phyloP scores from a whole-genome alignment of 2,329 filamentous ascomycete genomes.

The Sphaerulina musiva region DNA sequence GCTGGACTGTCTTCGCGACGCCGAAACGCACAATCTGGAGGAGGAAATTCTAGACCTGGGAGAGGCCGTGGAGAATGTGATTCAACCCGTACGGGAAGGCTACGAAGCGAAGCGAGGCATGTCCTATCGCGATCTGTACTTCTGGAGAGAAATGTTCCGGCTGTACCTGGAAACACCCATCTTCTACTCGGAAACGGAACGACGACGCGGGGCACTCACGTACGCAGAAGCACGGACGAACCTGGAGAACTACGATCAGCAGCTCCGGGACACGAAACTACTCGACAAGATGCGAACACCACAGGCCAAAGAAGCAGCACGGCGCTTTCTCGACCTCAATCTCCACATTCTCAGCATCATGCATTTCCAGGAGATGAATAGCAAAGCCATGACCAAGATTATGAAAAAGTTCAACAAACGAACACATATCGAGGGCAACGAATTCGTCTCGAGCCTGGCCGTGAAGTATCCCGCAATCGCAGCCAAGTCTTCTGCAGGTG shows the following conservation, averaged over 20 bases:
- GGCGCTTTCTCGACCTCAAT: slow-evolving; percentile 67
- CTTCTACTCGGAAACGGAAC: slow-evolving; percentile 74
- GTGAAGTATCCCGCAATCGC: slow-evolving; percentile 28
- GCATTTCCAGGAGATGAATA: slow-evolving; percentile 79
- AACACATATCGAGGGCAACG: slow-evolving; percentile 58
- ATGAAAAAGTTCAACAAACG: slow-evolving; percentile 90
- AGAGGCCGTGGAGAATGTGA: slow-evolving; percentile 56
- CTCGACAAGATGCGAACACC: slow-evolving; percentile 58
- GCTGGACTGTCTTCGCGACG: slow-evolving; percentile 60
- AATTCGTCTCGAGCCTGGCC: slow-evolving; percentile 25
- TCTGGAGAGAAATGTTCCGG: slow-evolving; percentile 76
- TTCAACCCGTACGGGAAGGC: slow-evolving; percentile 55
- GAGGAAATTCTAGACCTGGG: slow-evolving; percentile 59
- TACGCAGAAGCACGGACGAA: slow-evolving; percentile 60
- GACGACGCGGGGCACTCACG: slow-evolving; percentile 60
- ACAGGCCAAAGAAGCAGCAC: slow-evolving; percentile 58
- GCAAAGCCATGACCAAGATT: slow-evolving; percentile 71
- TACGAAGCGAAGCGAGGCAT: slow-evolving; percentile 30
- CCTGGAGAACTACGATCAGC: slow-evolving; percentile 64
- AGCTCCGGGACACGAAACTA: slow-evolving; percentile 56
- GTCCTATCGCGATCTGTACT: slow-evolving; percentile 53
- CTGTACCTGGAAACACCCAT: slow-evolving; percentile 72
- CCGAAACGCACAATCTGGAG: slow-evolving; percentile 59
- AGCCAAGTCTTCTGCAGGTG: slow-evolving; percentile 52
- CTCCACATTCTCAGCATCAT: slow-evolving; percentile 68